phyloP scores from a whole-genome alignment of 2,329 filamentous ascomycete species.

The Dactylella cylindrospora region DNA sequence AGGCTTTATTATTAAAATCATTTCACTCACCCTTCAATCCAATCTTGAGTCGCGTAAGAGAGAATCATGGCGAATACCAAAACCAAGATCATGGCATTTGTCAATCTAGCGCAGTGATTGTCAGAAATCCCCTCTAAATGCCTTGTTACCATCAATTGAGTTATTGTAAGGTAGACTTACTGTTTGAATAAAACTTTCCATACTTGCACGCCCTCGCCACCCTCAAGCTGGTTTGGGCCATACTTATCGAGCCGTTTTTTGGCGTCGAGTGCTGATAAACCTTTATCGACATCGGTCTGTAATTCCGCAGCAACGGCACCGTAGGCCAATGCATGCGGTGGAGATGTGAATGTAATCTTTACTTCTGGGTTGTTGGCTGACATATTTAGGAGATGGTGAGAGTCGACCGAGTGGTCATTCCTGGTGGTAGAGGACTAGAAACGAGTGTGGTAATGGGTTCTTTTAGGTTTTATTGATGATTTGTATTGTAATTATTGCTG shows the following conservation, averaged over 20 bases:
- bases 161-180: conserved; percentile 65
- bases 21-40: conserved; percentile 58
- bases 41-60: conserved; percentile 62
- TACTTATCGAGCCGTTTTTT: conserved; percentile 62
- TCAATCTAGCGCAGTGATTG: conserved; percentile 4
- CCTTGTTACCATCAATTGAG: not conserved
- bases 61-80: conserved; percentile 62
- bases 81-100: conserved; percentile 49
- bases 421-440: conserved; percentile 3
- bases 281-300: conserved; percentile 66
- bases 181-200: conserved; percentile 72
- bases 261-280: conserved; percentile 65
- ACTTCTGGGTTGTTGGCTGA: conserved; percentile 23
- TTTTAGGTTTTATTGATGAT: too few species aligned
- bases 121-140: too few species aligned
- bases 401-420: conserved; percentile 33
- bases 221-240: conserved; percentile 70
- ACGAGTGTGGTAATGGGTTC: too few species aligned
- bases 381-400: conserved; percentile 16
- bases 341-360: conserved; percentile 23
- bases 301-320: conserved; percentile 65
- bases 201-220: conserved; percentile 66
- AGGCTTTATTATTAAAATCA: not conserved
- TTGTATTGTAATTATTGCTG: too few species aligned
- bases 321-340: conserved; percentile 58